These are phyloP conservation scores for Phialophora macrospora DNA, from an alignment of 2,329 filamentous ascomycete species.

Conservation along the genomic window DNA sequence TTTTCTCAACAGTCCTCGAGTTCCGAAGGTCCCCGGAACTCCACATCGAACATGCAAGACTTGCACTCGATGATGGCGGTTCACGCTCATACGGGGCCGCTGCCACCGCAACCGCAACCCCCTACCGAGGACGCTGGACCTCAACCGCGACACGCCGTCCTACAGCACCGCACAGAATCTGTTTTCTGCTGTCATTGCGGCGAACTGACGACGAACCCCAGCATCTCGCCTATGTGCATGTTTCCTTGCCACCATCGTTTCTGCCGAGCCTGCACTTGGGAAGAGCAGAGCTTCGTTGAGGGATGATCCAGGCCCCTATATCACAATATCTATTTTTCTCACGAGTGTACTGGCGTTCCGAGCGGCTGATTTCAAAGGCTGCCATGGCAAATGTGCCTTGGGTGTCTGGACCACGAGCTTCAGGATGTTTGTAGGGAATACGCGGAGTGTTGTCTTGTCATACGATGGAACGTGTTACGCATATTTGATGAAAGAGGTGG, in stretches of 20 bases:
- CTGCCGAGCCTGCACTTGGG: constrained; percentile 10
- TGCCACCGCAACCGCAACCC: background rate
- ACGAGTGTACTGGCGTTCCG: background rate
- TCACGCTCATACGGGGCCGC: background rate
- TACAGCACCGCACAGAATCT: background rate
- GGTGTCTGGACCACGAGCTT: background rate
- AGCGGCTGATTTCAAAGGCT: background rate
- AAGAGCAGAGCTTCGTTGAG: background rate
- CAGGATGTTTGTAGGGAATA: background rate
- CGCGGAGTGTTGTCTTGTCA: background rate
- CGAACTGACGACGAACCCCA: background rate
- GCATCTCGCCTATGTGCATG: constrained; percentile 8
- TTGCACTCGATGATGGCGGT: background rate
- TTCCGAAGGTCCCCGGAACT: background rate
- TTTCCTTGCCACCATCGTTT: constrained; percentile 11
- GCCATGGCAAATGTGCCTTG: background rate
- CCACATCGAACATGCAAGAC: background rate
- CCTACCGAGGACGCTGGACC: background rate
- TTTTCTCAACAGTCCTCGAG: background rate
- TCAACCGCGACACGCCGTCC: background rate
- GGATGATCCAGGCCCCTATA: background rate
- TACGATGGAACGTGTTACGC: background rate
- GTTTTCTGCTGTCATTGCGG: constrained; percentile 29
- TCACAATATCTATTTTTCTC: background rate
- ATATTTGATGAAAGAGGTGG: background rate